Conservation (phyloP, 805 yeast species). For the Starmerella vaccinii region DNA sequence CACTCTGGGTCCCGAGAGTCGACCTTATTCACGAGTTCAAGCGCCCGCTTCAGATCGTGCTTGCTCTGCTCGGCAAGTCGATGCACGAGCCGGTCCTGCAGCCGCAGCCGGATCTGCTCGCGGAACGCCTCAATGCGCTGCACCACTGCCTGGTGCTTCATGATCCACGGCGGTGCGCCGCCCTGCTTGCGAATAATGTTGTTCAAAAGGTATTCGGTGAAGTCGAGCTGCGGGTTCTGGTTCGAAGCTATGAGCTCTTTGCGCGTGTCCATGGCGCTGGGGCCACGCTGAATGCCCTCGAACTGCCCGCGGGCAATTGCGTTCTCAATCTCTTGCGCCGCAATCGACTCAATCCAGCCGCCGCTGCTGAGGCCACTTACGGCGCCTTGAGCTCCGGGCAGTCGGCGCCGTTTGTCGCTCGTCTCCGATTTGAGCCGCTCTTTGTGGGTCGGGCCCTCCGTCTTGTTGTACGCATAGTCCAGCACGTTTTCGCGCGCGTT, state of each 20-base stretch:
- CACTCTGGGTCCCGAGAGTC: slow-evolving; percentile 29
- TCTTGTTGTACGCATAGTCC: slow-evolving; percentile 47
- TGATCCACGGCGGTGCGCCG: slow-evolving; percentile 84
- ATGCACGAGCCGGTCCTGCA: slow-evolving; percentile 28
- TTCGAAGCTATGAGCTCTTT: slow-evolving; percentile 24
- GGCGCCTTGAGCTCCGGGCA: background rate
- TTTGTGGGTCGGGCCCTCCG: slow-evolving; percentile 25
- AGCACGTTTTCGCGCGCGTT: slow-evolving; percentile 55
- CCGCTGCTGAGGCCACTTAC: slow-evolving; percentile 22
- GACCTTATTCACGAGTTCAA: background rate
- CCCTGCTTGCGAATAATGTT: slow-evolving; percentile 63
- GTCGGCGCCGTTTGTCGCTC: slow-evolving; percentile 7
- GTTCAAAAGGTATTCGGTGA: slow-evolving; percentile 69
- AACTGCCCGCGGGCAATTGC: slow-evolving; percentile 65
- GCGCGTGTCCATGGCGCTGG: slow-evolving; percentile 37
- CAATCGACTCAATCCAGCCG: slow-evolving; percentile 46
- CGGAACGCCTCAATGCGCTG: slow-evolving; percentile 42
- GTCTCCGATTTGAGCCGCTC: slow-evolving; percentile 13
- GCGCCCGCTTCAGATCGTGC: slow-evolving; percentile 1
- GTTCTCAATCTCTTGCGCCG: slow-evolving; percentile 66
- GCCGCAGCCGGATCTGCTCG: slow-evolving; percentile 25
- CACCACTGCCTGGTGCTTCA: slow-evolving; percentile 53
- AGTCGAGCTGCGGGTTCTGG: slow-evolving; percentile 47
- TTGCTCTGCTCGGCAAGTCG: slow-evolving; percentile 16
- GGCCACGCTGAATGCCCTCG: slow-evolving; percentile 52